Evolutionary conservation across 345 rosid genomes (phyloP), one percentile per base, ranked within the genome.

Genomic region (Excoecaria cochinchinensis): DNA sequence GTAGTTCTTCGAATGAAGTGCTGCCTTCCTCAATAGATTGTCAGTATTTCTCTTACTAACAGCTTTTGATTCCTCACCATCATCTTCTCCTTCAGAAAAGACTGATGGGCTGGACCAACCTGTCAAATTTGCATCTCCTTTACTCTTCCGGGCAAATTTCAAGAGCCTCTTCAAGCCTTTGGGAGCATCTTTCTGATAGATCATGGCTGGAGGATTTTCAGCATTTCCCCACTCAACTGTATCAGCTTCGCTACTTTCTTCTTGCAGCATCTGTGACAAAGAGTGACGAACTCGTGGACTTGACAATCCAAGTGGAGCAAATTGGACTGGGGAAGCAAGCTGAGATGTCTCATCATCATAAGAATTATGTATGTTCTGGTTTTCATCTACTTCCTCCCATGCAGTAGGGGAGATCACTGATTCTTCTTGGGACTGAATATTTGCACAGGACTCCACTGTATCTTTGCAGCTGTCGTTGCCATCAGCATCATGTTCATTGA

Each of bases 191-290:
- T 85, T 89, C 57, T 87, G 93, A 68, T 80, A 82, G 67, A 80
- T 74, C 76, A 85, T 67, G 56, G 90, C 76, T 21, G 89, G 91
- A 16, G 88, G 91, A 76, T 87, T 86, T 79, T 89, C 93, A 19
- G 89, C 91, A 75, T 84, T 88, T 73, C 91, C 91, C 93, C 91
- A 90, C 79, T 88, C 93, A 14, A 25, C 70, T 17, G 77, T 77
- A 63, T 90, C 93, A 72, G 85, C 76, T 76, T 90, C 93, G 60
- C 87, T 89, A 63, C 77, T 86, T 71, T 90, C 91, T 85, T 90
- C 91, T 83, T 85, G 93, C 77, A 90, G 85, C 93, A 90, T 88
- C 86, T 90, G 90, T 3, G 91, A 90, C 60, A 90, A 71, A 65
- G 93, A 90, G 81, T 90, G 90, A 68, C 93, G 93, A 39, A 85